Base-by-base conservation (phyloP, 2,329 filamentous ascomycete genomes). In the Pochonia chlamydosporia region DNA sequence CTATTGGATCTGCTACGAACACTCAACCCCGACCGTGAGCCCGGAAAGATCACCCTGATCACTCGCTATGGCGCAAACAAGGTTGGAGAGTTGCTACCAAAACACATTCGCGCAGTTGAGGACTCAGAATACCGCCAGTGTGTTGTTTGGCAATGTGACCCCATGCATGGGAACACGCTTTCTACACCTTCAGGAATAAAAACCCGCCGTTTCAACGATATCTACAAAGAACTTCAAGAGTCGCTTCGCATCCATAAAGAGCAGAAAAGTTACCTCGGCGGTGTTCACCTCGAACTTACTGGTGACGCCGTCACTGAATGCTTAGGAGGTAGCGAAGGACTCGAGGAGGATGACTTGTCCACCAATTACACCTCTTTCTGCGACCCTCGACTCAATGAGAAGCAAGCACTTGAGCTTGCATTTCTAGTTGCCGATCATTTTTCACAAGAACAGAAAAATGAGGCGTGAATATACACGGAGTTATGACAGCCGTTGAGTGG, bases 81-180 rank as follows among this genome's bases (percentile, higher is more conserved):
- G 56, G 89, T 99, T 36, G 74, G 81, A 43, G 68, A 78, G 5
- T 80, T 95, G 52, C 79, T 99, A 1, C 89, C 90, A 0, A 75
- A 72, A 8, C 93, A 97, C 67, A 97, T 99, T 63, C 82, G 86
- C 56, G 89, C 89, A 31, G 92, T 99, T 23, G 86, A 93, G 65
- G 76, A 76, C 57, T 91, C 87, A 48, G 89, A 84, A 67, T 82
- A 81, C 66, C 65, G 66, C 40, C 66, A 73, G 43, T 70, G 67
- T 20, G 89, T 95, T 4, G 89, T 96, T 57, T 97, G 92, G 92
- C 93, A 97, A 71, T 97, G 92, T 70, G 93, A 99, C 68, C 93
- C 93, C 20, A 99, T 99, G 93, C 93, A 99, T 69, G 93, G 93
- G 52, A 86, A 86, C 68, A 85, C 82, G 31, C 71, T 76, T 37